Conservation (phyloP, 495 filamentous ascomycete species). For the Talaromyces liani region DNA sequence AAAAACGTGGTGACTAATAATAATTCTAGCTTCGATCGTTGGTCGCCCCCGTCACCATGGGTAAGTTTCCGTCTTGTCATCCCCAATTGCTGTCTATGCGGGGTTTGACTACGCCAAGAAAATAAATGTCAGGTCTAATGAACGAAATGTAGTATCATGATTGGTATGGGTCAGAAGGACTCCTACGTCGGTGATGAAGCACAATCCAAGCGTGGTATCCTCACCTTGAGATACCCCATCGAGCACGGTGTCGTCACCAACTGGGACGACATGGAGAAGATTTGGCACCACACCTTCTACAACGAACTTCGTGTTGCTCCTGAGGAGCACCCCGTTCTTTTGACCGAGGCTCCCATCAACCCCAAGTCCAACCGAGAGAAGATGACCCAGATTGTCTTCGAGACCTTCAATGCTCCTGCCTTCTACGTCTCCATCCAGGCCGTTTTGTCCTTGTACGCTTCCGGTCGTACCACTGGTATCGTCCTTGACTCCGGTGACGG, state of each 20-base stretch:
- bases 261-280: conserved; percentile 99
- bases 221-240: conserved; percentile 97
- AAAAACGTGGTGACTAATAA: conserved; percentile 16
- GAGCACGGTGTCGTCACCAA: conserved; percentile 99
- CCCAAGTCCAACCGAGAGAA: conserved; percentile 99
- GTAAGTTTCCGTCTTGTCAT: conserved; percentile 49
- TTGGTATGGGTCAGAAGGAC: conserved; percentile 99
- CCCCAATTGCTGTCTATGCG: conserved; percentile 11
- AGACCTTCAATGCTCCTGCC: conserved; percentile 99
- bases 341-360: conserved; percentile 99
- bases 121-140: conserved; percentile 4
- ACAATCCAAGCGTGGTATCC: conserved; percentile 99
- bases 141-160: conserved; percentile 82
- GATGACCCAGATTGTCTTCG: conserved; percentile 99
- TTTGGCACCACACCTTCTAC: conserved; percentile 99
- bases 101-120: not conserved
- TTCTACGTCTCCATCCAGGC: conserved; percentile 99
- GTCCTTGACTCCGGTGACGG: conserved; percentile 99
- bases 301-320: conserved; percentile 99
- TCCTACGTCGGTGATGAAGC: conserved; percentile 99
- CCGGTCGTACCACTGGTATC: conserved; percentile 99
- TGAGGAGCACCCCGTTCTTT: conserved; percentile 98
- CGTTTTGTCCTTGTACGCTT: conserved; percentile 97
- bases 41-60: conserved; percentile 99
- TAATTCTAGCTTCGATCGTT: conserved; percentile 82